Conservation (phyloP, 2,329 filamentous ascomycete genomes). For the Eurotiales sp. region DNA sequence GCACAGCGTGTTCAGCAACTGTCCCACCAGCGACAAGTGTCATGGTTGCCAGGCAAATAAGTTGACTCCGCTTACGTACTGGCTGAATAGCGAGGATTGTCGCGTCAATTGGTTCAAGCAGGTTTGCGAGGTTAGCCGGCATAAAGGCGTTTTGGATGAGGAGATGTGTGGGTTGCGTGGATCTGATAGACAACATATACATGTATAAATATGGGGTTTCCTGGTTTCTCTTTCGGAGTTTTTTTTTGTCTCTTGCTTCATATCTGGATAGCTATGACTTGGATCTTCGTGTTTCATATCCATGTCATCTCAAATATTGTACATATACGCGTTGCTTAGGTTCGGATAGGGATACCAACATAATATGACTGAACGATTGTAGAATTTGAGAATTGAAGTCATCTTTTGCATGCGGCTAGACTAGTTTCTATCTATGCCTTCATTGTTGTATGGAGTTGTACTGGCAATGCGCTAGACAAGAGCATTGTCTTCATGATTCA, state of each 20-base stretch:
- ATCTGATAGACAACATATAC: neutral
- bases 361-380: too few species aligned
- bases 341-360: too few species aligned
- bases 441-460: too few species aligned
- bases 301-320: too few species aligned
- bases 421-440: too few species aligned
- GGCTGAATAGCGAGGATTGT: constrained; percentile 86
- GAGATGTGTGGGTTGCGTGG: constrained; percentile 11
- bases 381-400: too few species aligned
- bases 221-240: too few species aligned
- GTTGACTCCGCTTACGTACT: constrained; percentile 67
- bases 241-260: neutral
- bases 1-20: constrained; percentile 98
- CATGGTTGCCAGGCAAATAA: constrained; percentile 74
- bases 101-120: constrained; percentile 96
- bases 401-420: too few species aligned
- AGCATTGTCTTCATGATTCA: too few species aligned
- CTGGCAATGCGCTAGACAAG: too few species aligned
- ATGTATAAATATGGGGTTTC: neutral
- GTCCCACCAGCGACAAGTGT: constrained; percentile 92
- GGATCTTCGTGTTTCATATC: too few species aligned
- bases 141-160: constrained; percentile 6
- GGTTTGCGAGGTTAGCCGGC: constrained; percentile 38
- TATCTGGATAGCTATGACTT: neutral
- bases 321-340: too few species aligned